phyloP scores from a whole-genome alignment of 306 rosid species.

The Mimosa bimucronata region DNA sequence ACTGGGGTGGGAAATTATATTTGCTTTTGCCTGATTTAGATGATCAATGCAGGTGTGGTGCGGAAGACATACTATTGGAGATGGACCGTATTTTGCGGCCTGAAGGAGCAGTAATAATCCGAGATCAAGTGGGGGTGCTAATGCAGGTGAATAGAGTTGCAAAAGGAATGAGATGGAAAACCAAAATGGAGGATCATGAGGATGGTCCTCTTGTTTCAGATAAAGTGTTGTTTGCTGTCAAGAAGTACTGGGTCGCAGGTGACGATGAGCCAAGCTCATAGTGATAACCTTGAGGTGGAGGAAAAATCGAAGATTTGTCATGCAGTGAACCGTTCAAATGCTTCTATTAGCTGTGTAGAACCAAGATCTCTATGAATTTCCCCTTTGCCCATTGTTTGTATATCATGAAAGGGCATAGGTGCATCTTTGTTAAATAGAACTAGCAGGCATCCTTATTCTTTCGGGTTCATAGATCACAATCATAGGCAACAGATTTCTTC shows the following conservation, averaged over 20 bases:
- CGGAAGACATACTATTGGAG: slow-evolving; percentile 74
- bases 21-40: not conserved
- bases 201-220: slow-evolving; percentile 78
- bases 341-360: not conserved
- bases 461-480: slow-evolving; percentile 18
- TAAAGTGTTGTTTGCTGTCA: slow-evolving; percentile 68
- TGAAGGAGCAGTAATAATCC: slow-evolving; percentile 81
- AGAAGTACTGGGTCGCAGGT: slow-evolving; percentile 76
- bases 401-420: slow-evolving; percentile 12
- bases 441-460: not conserved
- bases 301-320: slow-evolving; percentile 28
- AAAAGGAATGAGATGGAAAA: slow-evolving; percentile 81
- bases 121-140: slow-evolving; percentile 63
- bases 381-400: not conserved
- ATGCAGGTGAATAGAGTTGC: slow-evolving; percentile 57
- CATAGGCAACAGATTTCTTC: slow-evolving; percentile 20
- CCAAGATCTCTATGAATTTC: too few relatives aligned
- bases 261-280: slow-evolving; percentile 35
- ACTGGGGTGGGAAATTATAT: not conserved
- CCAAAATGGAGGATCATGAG: slow-evolving; percentile 76
- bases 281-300: not conserved
- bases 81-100: slow-evolving; percentile 86
- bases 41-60: slow-evolving; percentile 59
- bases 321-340: slow-evolving; percentile 9
- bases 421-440: slow-evolving; percentile 1